A percentile compares a stretch with the other conserved stretches of the same genome.
These are phyloP conservation scores for Botrytis paeoniae DNA, from an alignment of 2,329 filamentous ascomycete genomes.

Conservation along the genomic window DNA sequence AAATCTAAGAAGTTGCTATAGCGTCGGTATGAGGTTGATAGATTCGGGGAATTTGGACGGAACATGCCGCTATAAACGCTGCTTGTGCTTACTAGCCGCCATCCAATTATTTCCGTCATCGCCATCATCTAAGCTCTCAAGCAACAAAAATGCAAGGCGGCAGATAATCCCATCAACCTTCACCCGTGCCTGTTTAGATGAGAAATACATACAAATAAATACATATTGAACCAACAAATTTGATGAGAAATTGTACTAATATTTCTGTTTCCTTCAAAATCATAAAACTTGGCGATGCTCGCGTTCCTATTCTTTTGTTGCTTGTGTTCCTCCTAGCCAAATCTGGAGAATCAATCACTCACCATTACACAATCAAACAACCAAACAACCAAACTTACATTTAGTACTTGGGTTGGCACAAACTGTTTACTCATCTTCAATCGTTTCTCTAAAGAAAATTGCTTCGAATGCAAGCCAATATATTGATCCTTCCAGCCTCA, in stretches of 20 bases:
- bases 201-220: constrained; percentile 8
- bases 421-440: background rate
- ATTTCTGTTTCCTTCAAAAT: background rate
- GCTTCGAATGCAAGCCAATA: background rate
- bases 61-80: constrained; percentile 17
- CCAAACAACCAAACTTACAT: background rate
- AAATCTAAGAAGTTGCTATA: constrained; percentile 1
- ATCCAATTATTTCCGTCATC: constrained; percentile 13
- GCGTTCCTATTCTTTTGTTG: constrained; percentile 8
- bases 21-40: constrained; percentile 23
- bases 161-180: background rate
- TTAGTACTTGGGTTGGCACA: background rate
- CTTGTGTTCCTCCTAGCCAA: constrained; percentile 1
- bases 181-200: constrained; percentile 7
- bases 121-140: background rate
- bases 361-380: constrained; percentile 8
- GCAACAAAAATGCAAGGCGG: constrained; percentile 6
- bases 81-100: constrained; percentile 2
- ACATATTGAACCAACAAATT: background rate
- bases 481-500: background rate
- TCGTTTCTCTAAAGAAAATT: background rate
- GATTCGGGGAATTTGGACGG: constrained; percentile 10
- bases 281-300: background rate
- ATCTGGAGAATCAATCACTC: background rate
- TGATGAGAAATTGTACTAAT: background rate